Conservation (phyloP, 148 eudicot species). For the Mesembryanthemum crystallinum region DNA sequence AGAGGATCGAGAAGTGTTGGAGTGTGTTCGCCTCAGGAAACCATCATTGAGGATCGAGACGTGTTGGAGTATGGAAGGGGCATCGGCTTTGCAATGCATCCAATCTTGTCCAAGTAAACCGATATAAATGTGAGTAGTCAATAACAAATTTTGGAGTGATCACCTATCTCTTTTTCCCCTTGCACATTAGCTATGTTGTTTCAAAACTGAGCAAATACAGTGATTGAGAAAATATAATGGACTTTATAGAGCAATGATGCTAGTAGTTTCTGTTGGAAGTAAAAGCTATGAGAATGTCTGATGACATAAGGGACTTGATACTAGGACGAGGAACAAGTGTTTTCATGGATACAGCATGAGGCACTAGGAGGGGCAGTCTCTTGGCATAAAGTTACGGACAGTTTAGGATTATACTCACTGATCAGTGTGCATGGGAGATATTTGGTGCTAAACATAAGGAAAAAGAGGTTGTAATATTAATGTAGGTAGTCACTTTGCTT, state of each 20-base stretch:
- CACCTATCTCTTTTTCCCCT: neutral
- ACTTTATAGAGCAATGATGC: neutral
- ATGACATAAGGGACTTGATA: neutral
- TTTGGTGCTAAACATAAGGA: neutral
- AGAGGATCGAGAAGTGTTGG: neutral
- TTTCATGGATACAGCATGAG: neutral
- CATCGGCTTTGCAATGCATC: neutral
- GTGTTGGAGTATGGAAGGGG: neutral
- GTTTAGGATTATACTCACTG: neutral
- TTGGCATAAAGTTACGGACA: neutral
- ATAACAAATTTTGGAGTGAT: neutral
- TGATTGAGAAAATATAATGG: neutral
- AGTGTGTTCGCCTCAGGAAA: constrained; percentile 3
- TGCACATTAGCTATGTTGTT: neutral
- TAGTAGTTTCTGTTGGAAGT: neutral
- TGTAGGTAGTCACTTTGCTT: neutral
- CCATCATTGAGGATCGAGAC: neutral
- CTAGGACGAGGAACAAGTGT: neutral
- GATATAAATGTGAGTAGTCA: neutral
- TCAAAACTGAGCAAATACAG: neutral
- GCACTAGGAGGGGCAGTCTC: neutral
- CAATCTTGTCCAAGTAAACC: neutral
- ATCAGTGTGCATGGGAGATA: neutral
- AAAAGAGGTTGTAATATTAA: neutral
- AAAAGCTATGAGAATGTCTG: neutral